Evolutionary conservation across 306 rosid species (phyloP).

Genomic region (Arachis hypogaea): DNA sequence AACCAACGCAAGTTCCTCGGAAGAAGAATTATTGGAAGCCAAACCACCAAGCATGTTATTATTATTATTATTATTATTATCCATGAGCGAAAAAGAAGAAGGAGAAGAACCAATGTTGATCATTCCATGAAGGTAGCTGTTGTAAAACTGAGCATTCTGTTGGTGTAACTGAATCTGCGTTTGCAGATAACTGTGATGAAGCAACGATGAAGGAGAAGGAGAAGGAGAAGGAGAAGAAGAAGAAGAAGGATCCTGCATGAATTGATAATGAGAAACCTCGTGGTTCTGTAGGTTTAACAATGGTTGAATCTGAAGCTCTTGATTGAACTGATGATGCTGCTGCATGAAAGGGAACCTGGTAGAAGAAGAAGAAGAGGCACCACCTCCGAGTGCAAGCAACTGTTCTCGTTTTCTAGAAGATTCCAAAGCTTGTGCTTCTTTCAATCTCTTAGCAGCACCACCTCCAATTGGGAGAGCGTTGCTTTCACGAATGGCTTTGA

Average conservation of each 20-base stretch:
- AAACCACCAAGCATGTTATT: slow-evolving; percentile 34
- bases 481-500: slow-evolving; percentile 88
- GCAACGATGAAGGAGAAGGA: slow-evolving; percentile 36
- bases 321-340: slow-evolving; percentile 34
- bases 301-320: slow-evolving; percentile 56
- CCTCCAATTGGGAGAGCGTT: slow-evolving; percentile 93
- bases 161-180: slow-evolving; percentile 88
- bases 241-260: slow-evolving; percentile 49
- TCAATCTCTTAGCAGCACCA: slow-evolving; percentile 87
- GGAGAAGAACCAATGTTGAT: slow-evolving; percentile 63
- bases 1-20: slow-evolving; percentile 64
- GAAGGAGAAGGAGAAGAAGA: slow-evolving; percentile 37
- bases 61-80: slow-evolving; percentile 46
- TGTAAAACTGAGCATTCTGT: slow-evolving; percentile 54
- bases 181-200: slow-evolving; percentile 72
- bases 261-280: slow-evolving; percentile 46
- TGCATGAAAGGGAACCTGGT: slow-evolving; percentile 57
- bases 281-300: slow-evolving; percentile 77
- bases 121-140: slow-evolving; percentile 65
- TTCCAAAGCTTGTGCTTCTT: slow-evolving; percentile 95
- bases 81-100: slow-evolving; percentile 50
- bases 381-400: slow-evolving; percentile 67
- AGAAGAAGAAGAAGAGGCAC: slow-evolving; percentile 43
- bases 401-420: slow-evolving; percentile 82
- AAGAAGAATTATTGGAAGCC: slow-evolving; percentile 41